Evolutionary conservation across 2,329 filamentous ascomycete genomes (phyloP).

Genomic region (Malbranchea zuffiana): DNA sequence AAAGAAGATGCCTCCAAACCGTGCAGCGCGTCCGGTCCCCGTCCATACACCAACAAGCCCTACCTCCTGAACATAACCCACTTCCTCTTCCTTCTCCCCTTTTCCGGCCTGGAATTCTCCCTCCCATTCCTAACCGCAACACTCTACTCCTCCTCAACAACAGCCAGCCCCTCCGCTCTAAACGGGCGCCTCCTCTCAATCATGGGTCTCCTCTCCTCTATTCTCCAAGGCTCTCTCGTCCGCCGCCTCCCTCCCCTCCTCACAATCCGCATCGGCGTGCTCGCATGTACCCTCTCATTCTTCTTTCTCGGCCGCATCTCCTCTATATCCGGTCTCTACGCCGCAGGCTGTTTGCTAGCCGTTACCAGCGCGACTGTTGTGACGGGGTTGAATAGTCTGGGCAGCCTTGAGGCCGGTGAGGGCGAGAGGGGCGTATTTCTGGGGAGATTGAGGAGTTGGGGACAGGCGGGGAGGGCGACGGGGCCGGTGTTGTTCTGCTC

Average conservation of each 20-base stretch:
- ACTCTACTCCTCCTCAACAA: slow-evolving; percentile 54
- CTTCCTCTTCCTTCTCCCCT: slow-evolving; percentile 86
- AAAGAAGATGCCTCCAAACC: slow-evolving; percentile 2
- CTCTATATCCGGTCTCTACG: slow-evolving; percentile 61
- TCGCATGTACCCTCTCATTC: slow-evolving; percentile 69
- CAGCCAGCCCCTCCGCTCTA: slow-evolving; percentile 47
- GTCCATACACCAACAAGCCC: slow-evolving; percentile 67
- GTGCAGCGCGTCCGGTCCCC: slow-evolving; percentile 13
- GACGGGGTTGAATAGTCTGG: slow-evolving; percentile 81
- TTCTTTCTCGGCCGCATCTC: slow-evolving; percentile 61
- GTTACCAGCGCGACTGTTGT: slow-evolving; percentile 91
- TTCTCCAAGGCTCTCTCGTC: slow-evolving; percentile 90
- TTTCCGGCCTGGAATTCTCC: slow-evolving; percentile 96
- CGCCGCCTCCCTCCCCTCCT: slow-evolving; percentile 70
- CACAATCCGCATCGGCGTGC: slow-evolving; percentile 67
- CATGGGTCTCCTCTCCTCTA: slow-evolving; percentile 77
- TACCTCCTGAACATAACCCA: slow-evolving; percentile 73
- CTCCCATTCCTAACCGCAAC: slow-evolving; percentile 96
- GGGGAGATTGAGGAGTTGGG: slow-evolving; percentile 67
- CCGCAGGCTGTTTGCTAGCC: slow-evolving; percentile 71
- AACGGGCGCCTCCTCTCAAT: slow-evolving; percentile 82
- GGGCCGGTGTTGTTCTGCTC: slow-evolving; percentile 87
- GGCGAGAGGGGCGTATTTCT: slow-evolving; percentile 76
- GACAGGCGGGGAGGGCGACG: slow-evolving; percentile 76
- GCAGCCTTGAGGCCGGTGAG: slow-evolving; percentile 74